These are phyloP conservation scores for Russula olivacea DNA, from an alignment of 768 basidiomycete genomes.

Conservation along the genomic window DNA sequence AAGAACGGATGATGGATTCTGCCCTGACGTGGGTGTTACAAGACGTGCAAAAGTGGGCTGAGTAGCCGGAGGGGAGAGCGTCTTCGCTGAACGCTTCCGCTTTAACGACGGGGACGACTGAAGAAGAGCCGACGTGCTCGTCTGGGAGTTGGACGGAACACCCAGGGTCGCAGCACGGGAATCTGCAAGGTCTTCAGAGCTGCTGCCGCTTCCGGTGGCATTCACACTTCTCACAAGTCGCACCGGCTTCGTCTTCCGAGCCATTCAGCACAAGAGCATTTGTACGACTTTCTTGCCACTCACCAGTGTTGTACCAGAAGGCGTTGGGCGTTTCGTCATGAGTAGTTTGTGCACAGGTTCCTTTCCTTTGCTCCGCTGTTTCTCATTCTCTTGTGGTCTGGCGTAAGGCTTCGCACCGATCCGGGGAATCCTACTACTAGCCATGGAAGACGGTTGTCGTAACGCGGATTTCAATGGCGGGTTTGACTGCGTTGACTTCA, in stretches of 20 bases:
- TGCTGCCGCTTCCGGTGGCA: slow-evolving; percentile 11
- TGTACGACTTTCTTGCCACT: background rate
- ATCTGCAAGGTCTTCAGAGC: slow-evolving; percentile 14
- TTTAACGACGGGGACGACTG: slow-evolving; percentile 19
- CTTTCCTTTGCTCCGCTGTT: slow-evolving; percentile 15
- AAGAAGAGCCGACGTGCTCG: slow-evolving; percentile 1
- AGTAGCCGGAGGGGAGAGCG: background rate
- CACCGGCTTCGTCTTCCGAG: slow-evolving; percentile 19
- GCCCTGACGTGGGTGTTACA: slow-evolving; percentile 3
- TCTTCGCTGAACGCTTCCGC: slow-evolving; percentile 17
- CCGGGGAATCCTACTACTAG: slow-evolving; percentile 33
- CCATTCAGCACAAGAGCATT: background rate
- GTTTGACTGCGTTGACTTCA: slow-evolving; percentile 9
- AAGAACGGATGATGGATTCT: background rate
- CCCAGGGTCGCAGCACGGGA: background rate
- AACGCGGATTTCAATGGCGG: slow-evolving; percentile 22
- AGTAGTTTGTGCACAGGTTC: slow-evolving; percentile 10
- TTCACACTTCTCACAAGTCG: slow-evolving; percentile 16
- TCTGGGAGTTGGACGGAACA: slow-evolving; percentile 8
- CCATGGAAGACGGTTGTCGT: slow-evolving; percentile 30
- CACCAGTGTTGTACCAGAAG: slow-evolving; percentile 8
- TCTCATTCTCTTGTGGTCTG: slow-evolving; percentile 22
- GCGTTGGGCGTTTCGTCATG: background rate
- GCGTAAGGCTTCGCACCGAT: slow-evolving; percentile 34
- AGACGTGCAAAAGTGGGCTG: slow-evolving; percentile 15